Percentiles rank a stretch among this genome's conserved stretches.
These are phyloP conservation scores for Blastobotrys serpentis DNA, from an alignment of 1,139 yeast species.

Conservation along the genomic window DNA sequence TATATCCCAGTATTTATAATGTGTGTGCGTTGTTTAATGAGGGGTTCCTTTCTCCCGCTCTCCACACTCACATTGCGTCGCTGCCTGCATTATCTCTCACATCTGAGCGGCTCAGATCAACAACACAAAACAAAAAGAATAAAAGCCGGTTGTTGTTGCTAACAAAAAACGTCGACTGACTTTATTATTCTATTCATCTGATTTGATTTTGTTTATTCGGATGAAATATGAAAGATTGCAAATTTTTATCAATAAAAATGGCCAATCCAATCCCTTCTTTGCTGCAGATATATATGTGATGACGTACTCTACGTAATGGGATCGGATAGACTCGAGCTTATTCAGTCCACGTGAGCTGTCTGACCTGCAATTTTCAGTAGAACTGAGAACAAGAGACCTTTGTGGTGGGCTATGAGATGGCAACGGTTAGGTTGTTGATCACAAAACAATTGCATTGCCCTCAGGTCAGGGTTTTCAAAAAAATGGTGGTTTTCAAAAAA, in stretches of 20 bases:
- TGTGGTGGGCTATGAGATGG: too few species aligned
- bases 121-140: not conserved
- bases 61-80: not conserved
- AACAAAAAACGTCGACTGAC: too few species aligned
- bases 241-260: not conserved
- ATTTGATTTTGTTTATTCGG: not conserved
- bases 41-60: not conserved
- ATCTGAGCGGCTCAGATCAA: not conserved
- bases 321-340: not conserved
- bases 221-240: not conserved
- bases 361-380: not conserved
- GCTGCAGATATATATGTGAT: not conserved
- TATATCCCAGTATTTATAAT: not conserved
- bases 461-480: too few species aligned
- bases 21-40: not conserved
- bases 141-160: too few species aligned
- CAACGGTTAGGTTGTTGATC: too few species aligned
- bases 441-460: too few species aligned
- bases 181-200: not conserved
- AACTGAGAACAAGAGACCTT: not conserved
- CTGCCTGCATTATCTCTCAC: not conserved
- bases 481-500: too few species aligned
- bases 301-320: not conserved
- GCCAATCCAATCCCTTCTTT: not conserved
- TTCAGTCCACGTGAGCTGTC: not conserved